These are phyloP conservation scores for Periconia digitata DNA, from an alignment of 2,329 filamentous ascomycete genomes.

Conservation along the genomic window DNA sequence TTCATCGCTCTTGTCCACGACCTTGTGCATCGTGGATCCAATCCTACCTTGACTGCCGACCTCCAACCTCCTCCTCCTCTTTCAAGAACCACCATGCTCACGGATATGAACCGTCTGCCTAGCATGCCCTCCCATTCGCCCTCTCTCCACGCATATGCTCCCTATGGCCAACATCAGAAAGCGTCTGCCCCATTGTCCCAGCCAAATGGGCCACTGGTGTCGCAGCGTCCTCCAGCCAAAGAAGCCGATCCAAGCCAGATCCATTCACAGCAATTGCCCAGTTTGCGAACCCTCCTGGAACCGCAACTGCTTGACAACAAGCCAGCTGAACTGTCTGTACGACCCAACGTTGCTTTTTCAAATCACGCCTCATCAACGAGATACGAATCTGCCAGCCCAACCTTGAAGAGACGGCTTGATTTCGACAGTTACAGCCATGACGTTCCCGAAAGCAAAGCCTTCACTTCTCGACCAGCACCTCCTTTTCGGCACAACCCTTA, in stretches of 20 bases:
- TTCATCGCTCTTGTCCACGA: slow-evolving; percentile 30
- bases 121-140: slow-evolving; percentile 79
- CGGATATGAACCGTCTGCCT: slow-evolving; percentile 77
- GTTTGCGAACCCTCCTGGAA: slow-evolving; percentile 41
- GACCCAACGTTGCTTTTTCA: slow-evolving; percentile 21
- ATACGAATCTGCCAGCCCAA: slow-evolving; percentile 36
- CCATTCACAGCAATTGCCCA: slow-evolving; percentile 39
- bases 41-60: slow-evolving; percentile 31
- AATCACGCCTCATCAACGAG: slow-evolving; percentile 20
- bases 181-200: slow-evolving; percentile 28
- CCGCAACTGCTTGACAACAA: slow-evolving; percentile 40
- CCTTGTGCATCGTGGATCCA: slow-evolving; percentile 34
- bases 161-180: slow-evolving; percentile 32
- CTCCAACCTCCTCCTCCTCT: slow-evolving; percentile 22
- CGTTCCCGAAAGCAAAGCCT: slow-evolving; percentile 28
- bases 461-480: slow-evolving; percentile 30
- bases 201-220: slow-evolving; percentile 25
- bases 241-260: slow-evolving; percentile 27
- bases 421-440: slow-evolving; percentile 32
- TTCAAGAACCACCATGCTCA: slow-evolving; percentile 45
- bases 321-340: slow-evolving; percentile 24
- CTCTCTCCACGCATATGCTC: slow-evolving; percentile 25
- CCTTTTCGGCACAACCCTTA: slow-evolving; percentile 27
- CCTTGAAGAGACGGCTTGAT: slow-evolving; percentile 40
- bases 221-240: slow-evolving; percentile 27